Evolutionary conservation across 2,329 filamentous ascomycete genomes (phyloP).

Genomic region (Hypoxylon sp.): DNA sequence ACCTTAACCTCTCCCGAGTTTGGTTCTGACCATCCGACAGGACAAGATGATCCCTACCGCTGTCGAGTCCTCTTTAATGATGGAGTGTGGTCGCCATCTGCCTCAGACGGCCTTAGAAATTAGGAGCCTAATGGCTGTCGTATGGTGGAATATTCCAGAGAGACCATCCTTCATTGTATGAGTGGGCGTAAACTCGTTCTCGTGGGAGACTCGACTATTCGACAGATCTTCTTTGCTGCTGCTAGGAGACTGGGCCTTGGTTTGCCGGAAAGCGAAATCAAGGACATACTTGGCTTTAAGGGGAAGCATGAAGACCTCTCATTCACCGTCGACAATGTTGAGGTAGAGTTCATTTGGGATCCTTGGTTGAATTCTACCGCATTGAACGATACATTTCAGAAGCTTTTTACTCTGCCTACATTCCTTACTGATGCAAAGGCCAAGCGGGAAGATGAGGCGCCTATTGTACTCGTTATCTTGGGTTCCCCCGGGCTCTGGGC

Average conservation of each 20-base stretch:
- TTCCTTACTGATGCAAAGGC: constrained; percentile 35
- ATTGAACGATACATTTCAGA: constrained; percentile 57
- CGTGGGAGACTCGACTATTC: constrained; percentile 70
- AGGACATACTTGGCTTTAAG: constrained; percentile 51
- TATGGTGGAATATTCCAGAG: constrained; percentile 65
- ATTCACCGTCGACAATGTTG: constrained; percentile 59
- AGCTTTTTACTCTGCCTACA: constrained; percentile 49
- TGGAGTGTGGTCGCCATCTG: constrained; percentile 45
- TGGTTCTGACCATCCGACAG: constrained; percentile 40
- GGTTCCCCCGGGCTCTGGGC: constrained; percentile 68
- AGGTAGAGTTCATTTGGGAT: constrained; percentile 71
- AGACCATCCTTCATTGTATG: constrained; percentile 67
- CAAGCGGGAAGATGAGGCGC: constrained; percentile 44
- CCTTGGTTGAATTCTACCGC: constrained; percentile 68
- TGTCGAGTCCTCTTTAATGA: constrained; percentile 48
- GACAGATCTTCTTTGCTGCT: constrained; percentile 71
- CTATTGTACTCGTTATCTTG: constrained; percentile 62
- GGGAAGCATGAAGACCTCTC: constrained; percentile 60
- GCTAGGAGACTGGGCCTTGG: constrained; percentile 61
- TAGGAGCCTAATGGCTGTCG: constrained; percentile 73
- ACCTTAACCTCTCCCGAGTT: background rate
- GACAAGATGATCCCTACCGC: constrained; percentile 43
- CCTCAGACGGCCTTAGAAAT: constrained; percentile 48
- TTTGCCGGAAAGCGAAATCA: constrained; percentile 53
- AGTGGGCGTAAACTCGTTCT: constrained; percentile 66